Conservation (phyloP, 2,329 filamentous ascomycete species). For the Penicillium decumbens region DNA sequence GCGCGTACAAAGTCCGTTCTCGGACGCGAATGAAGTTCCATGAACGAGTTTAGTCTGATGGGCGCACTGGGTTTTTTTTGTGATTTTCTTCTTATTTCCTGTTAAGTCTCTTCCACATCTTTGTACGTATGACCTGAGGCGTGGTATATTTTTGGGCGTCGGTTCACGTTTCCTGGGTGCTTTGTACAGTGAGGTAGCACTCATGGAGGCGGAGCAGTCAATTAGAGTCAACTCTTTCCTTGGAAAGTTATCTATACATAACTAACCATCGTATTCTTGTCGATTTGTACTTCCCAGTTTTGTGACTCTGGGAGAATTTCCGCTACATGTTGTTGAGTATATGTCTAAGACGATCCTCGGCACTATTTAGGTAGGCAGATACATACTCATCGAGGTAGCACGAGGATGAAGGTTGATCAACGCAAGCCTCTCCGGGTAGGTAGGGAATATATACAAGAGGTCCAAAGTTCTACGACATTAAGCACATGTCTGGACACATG, state of each 20-base stretch:
- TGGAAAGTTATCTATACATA: too few species aligned
- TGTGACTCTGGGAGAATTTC: too few species aligned
- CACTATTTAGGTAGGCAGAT: too few species aligned
- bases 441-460: background rate
- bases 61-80: slow-evolving; percentile 1
- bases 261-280: too few species aligned
- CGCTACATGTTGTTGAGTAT: too few species aligned
- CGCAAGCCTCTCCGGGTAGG: too few species aligned
- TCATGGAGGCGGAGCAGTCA: slow-evolving; percentile 10
- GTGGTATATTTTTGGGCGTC: slow-evolving; percentile 17
- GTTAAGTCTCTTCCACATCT: slow-evolving; percentile 11
- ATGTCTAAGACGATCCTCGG: too few species aligned
- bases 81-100: slow-evolving; percentile 4
- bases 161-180: slow-evolving; percentile 11
- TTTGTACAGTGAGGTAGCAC: slow-evolving; percentile 24
- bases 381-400: background rate
- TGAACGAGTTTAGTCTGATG: slow-evolving; percentile 13
- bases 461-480: background rate
- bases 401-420: too few species aligned
- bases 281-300: too few species aligned
- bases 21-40: slow-evolving; percentile 43
- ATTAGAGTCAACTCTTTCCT: slow-evolving; percentile 11
- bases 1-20: slow-evolving; percentile 42
- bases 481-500: background rate
- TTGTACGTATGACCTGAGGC: slow-evolving; percentile 25